A percentile compares a stretch with the other conserved stretches of the same genome.
Evolutionary conservation across 2,329 filamentous ascomycete genomes (phyloP).

Genomic region (Colletotrichum graminicola): DNA sequence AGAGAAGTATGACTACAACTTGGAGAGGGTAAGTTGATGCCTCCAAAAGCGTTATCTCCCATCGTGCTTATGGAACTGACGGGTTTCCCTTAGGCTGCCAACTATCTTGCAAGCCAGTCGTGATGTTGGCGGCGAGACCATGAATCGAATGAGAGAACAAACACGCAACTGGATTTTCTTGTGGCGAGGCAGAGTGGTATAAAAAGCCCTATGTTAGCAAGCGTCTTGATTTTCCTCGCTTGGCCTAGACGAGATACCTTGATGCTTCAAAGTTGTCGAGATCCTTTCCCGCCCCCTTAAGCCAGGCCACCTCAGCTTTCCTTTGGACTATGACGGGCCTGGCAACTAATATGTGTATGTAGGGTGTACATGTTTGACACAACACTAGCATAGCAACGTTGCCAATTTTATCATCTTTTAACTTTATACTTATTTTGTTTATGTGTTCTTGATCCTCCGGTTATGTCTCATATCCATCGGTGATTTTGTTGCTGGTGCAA

Average conservation of each 20-base stretch:
- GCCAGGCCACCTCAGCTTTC: constrained; percentile 7
- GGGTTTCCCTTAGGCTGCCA: constrained; percentile 60
- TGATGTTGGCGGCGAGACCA: constrained; percentile 46
- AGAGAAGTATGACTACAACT: constrained; percentile 96
- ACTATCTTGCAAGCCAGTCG: constrained; percentile 68
- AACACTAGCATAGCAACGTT: constrained; percentile 30
- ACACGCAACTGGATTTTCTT: constrained; percentile 26
- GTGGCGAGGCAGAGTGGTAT: constrained; percentile 26
- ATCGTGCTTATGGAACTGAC: background rate
- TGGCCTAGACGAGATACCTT: constrained; percentile 37
- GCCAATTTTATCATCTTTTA: background rate
- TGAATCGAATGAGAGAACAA: constrained; percentile 3
- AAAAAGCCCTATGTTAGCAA: constrained; percentile 26
- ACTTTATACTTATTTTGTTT: background rate
- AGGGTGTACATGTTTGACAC: constrained; percentile 31
- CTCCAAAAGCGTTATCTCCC: background rate
- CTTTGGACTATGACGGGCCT: constrained; percentile 12
- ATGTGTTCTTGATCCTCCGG: background rate
- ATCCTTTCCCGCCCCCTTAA: background rate
- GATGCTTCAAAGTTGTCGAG: constrained; percentile 16
- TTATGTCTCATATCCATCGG: background rate
- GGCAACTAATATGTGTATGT: constrained; percentile 34
- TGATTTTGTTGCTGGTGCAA: background rate
- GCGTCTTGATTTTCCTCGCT: constrained; percentile 28
- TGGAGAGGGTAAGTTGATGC: constrained; percentile 81